Base-by-base conservation (phyloP, 1,284 basidiomycete genomes). In the Sporisorium exsertum region DNA sequence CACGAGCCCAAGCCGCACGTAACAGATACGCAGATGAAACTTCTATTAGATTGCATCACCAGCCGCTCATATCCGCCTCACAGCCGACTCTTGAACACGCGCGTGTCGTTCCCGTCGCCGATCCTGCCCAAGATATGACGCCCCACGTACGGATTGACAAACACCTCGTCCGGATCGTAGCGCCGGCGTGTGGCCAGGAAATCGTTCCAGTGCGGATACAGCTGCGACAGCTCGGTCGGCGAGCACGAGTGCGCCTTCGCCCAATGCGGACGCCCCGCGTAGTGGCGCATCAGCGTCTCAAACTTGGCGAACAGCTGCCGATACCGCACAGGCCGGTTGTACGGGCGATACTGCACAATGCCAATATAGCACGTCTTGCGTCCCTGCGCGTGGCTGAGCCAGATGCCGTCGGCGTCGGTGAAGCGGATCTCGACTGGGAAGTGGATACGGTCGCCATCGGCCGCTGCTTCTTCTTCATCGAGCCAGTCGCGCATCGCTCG, bases 381-480 rank as follows among this genome's bases (percentile, higher is more conserved):
- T 26, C 92, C 92, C 82, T 91, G 91, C 78, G 92, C 91, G 15
- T 95, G 96, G 83, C 92, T 94, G 51, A 99, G 88, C 92, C 94
- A 97, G 68, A 98, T 94, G 80, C 95, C 93, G 87, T 99, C 96
- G 24, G 89, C 88, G 26, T 91, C 91, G 37, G 93, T 92, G 86
- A 94, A 96, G 12, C 97, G 90, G 72, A 99, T 91, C 87, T 99
- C 96, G 82, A 99, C 89, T 5, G 94, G 93, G 86, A 95, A 97
- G 85, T 99, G 95, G 5, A 93, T 91, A 27, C 93, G 89, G 57
- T 94, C 88, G 15, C 95, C 95, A 26, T 89, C 81, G 0, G 91
- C 89, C 20, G 87, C 86, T 58, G 90, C 88, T 85, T 96, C 93
- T 57, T 88, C 86, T 24, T 62, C 72, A 27, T 90, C 89, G 20